Conservation (phyloP, 2,329 filamentous ascomycete species). For the Claviceps quebecensis region DNA sequence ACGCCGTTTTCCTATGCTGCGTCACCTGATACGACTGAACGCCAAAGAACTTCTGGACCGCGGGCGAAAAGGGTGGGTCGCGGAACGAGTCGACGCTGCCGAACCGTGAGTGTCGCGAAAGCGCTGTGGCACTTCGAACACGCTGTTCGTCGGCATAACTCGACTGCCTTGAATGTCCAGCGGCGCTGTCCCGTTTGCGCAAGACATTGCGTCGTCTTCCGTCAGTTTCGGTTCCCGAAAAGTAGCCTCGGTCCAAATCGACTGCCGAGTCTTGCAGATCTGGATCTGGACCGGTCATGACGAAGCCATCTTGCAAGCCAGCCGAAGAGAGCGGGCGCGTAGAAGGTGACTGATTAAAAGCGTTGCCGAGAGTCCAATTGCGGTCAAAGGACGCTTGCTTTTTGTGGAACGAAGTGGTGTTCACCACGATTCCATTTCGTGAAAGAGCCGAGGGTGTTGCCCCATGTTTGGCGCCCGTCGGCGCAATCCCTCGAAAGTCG, state of each 20-base stretch:
- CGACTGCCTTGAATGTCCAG: conserved; percentile 51
- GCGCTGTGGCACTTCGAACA: conserved; percentile 48
- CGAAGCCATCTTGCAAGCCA: conserved; percentile 31
- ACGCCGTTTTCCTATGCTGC: conserved; percentile 46
- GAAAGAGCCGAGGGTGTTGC: conserved; percentile 25
- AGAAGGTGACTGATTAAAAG: conserved; percentile 24
- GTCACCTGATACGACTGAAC: conserved; percentile 17
- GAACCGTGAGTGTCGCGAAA: conserved; percentile 62
- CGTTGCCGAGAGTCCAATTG: conserved; percentile 52
- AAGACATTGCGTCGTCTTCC: conserved; percentile 62
- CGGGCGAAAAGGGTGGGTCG: conserved; percentile 46
- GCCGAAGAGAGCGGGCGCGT: conserved; percentile 38
- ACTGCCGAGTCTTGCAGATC: conserved; percentile 33
- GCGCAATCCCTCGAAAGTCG: conserved; percentile 41
- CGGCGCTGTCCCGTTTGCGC: conserved; percentile 56
- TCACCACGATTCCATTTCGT: conserved; percentile 28
- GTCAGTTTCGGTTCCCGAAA: conserved; percentile 78
- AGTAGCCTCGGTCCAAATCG: conserved; percentile 79
- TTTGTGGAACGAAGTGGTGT: conserved; percentile 33
- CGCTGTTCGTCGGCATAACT: conserved; percentile 67
- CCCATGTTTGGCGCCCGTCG: conserved; percentile 9
- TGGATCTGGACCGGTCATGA: conserved; percentile 21
- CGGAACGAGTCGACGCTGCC: conserved; percentile 64
- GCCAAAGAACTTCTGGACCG: conserved; percentile 58
- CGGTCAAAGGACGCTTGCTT: conserved; percentile 57